Evolutionary conservation across 441 rosid species (phyloP).

Genomic region (Populus tomentosa): DNA sequence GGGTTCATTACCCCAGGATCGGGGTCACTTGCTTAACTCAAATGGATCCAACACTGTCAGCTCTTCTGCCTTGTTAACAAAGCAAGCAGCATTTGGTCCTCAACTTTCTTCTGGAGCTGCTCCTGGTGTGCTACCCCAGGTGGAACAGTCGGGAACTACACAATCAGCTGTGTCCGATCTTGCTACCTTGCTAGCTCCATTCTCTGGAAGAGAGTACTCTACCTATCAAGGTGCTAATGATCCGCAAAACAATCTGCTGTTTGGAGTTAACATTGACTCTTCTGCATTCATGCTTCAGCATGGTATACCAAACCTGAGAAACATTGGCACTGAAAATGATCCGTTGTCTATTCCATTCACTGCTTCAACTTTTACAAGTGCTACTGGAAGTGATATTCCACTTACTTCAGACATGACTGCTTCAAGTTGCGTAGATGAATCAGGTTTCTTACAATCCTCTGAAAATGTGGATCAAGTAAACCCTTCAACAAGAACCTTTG

Average conservation of each 20-base stretch:
- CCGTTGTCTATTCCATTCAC: slow-evolving; percentile 30
- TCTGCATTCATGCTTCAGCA: slow-evolving; percentile 32
- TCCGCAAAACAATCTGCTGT: slow-evolving; percentile 34
- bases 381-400: slow-evolving; percentile 31
- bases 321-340: slow-evolving; percentile 30
- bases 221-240: slow-evolving; percentile 28
- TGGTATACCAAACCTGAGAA: slow-evolving; percentile 25
- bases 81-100: slow-evolving; percentile 29
- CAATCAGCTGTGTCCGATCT: slow-evolving; percentile 26
- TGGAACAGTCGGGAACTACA: slow-evolving; percentile 29
- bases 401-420: slow-evolving; percentile 30
- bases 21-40: slow-evolving; percentile 25
- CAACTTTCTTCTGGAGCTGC: slow-evolving; percentile 21
- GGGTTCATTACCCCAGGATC: slow-evolving; percentile 33
- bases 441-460: slow-evolving; percentile 38
- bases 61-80: slow-evolving; percentile 27
- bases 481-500: slow-evolving; percentile 33
- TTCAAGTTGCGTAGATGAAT: slow-evolving; percentile 32
- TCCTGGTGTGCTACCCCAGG: slow-evolving; percentile 27
- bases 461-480: slow-evolving; percentile 36
- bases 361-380: slow-evolving; percentile 24
- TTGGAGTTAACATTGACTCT: slow-evolving; percentile 37
- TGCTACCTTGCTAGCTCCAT: slow-evolving; percentile 36
- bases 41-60: slow-evolving; percentile 23
- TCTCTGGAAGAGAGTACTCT: slow-evolving; percentile 37